Evolutionary conservation across 352 stramenopile genomes (phyloP), one percentile per base, ranked within the genome.

Genomic region (Globisporangium parvum): DNA sequence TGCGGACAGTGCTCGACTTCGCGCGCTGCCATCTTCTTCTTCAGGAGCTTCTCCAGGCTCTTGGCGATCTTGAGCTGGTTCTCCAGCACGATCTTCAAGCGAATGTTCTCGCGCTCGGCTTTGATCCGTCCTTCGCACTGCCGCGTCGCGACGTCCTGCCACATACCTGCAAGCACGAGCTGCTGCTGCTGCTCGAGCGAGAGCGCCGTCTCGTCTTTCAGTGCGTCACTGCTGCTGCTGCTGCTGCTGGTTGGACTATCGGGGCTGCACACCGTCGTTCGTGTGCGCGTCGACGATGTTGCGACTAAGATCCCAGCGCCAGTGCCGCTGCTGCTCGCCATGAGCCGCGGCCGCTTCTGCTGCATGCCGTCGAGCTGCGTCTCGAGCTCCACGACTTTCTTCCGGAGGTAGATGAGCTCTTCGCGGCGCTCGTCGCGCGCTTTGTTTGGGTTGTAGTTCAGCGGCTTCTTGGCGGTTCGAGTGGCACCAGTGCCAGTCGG

Each of bases 321-420:
- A 12, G 39, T n/a, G n/a, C n/a, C n/a, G n/a, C n/a, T n/a, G n/a
- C n/a, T n/a, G n/a, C n/a, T n/a, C n/a, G n/a, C n/a, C 28, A 33
- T 44, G 12, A 44, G 17, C 11, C 39, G 39, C 39, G 39, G 39
- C 2, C 39, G 39, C 17, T 44, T 44, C 17, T 15, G 12, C 17
- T 44, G 39, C 39, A 44, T 44, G 11, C 12, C 17, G 17, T n/a
- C n/a, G n/a, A n/a, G n/a, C n/a, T n/a, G n/a, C n/a, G n/a, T n/a
- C n/a, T n/a, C n/a, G n/a, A n/a, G n/a, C n/a, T 51, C 59, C 1
- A 50, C 50, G 20, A 78, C 45, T 78, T 53, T 51, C 31, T 41
- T 80, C 71, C 65, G 58, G 37, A 80, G 51, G 55, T 78, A 76
- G 17, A 71, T 24, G 2, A 80, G 62, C 49, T 80, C 71, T 33